Conservation (phyloP, 2,329 filamentous ascomycete species). For the Lomentospora prolificans region DNA sequence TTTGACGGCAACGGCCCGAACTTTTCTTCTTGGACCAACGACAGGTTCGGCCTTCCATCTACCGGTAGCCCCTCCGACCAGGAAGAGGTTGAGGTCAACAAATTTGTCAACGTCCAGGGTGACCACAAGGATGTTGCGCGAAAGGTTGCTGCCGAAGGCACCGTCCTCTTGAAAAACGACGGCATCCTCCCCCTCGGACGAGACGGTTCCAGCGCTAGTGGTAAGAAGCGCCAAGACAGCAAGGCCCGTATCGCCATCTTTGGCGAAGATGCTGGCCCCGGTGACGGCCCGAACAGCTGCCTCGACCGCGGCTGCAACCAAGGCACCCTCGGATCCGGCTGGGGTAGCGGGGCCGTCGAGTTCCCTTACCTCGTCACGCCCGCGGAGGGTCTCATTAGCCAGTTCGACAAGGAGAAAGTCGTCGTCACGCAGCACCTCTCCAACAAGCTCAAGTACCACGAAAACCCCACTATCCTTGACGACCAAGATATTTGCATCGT, state of each 20-base stretch:
- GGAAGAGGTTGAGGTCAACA: constrained; percentile 44
- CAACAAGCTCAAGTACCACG: constrained; percentile 43
- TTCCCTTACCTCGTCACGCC: constrained; percentile 61
- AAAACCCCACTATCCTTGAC: constrained; percentile 15
- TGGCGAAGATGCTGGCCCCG: constrained; percentile 40
- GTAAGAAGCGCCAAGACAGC: constrained; percentile 13
- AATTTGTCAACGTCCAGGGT: constrained; percentile 54
- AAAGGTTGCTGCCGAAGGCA: constrained; percentile 46
- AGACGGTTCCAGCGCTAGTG: constrained; percentile 19
- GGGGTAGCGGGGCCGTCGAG: constrained; percentile 60
- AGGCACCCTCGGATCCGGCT: constrained; percentile 61
- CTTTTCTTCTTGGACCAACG: constrained; percentile 65
- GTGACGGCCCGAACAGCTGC: constrained; percentile 55
- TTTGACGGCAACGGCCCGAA: constrained; percentile 67
- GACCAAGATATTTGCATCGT: constrained; percentile 41
- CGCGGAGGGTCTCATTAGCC: constrained; percentile 48
- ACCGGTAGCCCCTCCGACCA: constrained; percentile 35
- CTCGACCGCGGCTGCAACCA: constrained; percentile 57
- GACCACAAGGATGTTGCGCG: constrained; percentile 41
- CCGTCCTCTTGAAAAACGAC: constrained; percentile 52
- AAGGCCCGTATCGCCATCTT: constrained; percentile 35
- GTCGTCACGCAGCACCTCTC: constrained; percentile 49
- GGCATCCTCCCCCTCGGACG: constrained; percentile 39
- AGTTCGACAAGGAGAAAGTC: constrained; percentile 30
- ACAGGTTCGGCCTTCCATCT: constrained; percentile 43